Base-by-base conservation (phyloP, 208 protist genomes). In the Wallacemonas sp. region DNA sequence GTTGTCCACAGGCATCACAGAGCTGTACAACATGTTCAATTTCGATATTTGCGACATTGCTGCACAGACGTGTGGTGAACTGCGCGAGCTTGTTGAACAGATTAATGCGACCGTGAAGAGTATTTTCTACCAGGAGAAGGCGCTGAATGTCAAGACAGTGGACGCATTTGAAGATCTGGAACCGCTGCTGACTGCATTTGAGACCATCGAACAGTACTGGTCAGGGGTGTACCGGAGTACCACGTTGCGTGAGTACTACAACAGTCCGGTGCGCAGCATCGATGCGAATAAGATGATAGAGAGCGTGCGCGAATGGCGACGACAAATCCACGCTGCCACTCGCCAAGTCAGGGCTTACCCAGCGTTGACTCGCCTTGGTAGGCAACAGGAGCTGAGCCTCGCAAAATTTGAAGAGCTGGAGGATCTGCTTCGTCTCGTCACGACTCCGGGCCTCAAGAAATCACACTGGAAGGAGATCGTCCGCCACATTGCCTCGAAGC, bases 401-500 rank as follows among this genome's bases (percentile, higher is more conserved):
- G 66, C 76, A 24, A 76, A 83, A 24, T 96, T 93, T 72, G 91
- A 96, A 55, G 78, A 60, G 32, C 62, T 91, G 30, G 84, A 85
- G 61, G 69, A 74, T n/a, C 58, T 93, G 60, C 63, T 96, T 32
- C 60, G 62, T 24, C 65, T 83, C n/a, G 63, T 96, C 46, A 89
- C 91, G 24, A 82, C 81, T 10, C 84, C 86, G 27, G 89, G 83
- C 17, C 63, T 96, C 46, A 79, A 83, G 38, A 92, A 94, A 68
- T 86, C 79, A 54, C 91, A 96, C 66, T 96, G 91, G 88, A 89
- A 91, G 39, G 87, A 93, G 61, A 93, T 96, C 59, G 69, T 80
- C 9, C 76, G 87, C 38, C 57, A 91, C 19, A 54, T 96, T 38
- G 60, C 70, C 19, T 13, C 64, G 17, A 77, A 84, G 50, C 48